Evolutionary conservation across 306 rosid genomes (phyloP), one percentile per base, ranked within the genome.

Genomic region (Dicorynia guianensis): DNA sequence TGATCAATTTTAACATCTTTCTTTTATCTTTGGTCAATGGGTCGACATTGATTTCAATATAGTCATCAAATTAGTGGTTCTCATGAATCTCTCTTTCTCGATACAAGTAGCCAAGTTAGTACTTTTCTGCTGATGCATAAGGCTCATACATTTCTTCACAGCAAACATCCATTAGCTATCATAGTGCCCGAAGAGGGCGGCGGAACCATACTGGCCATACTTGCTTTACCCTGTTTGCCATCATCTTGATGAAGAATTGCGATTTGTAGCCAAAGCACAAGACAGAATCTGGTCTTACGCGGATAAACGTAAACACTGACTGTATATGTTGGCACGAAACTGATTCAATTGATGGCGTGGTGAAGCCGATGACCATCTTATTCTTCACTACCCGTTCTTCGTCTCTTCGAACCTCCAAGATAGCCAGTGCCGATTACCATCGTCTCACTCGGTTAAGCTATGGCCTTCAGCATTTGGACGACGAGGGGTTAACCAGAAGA

Each of bases 361-460:
- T 81, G 55, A 76, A 79, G 63, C 89, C 66, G 82, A 83, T 88
- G 91, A 88, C 90, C 83, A 80, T 89, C 56, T 76, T 87, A 62
- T 87, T 85, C 76, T 77, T 88, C 75, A 66, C 81, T 17, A 52
- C 87, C 69, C 87, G 89, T 40, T 71, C 85, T 72, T 83, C 72
- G 20, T 74, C 83, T 84, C 74, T 79, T 63, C 89, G 89, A 66
- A 71, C 83, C 82, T 83, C 82, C 76, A 87, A 85, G 80, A 57
- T 83, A 72, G 84, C 88, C 82, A 48, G 44, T 77, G 72, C 84
- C 39, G 82, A 79, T 49, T 79, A 80, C 67, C 76, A 81, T 11
- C 52, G 35, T 63, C 76, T 77, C 25, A 73, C 86, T 63, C 87
- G 72, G 18, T 81, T 77, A 57, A 87, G 77, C 64, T 69, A 83